Base-by-base conservation (phyloP, 345 rosid species). In the Linum lewisii region DNA sequence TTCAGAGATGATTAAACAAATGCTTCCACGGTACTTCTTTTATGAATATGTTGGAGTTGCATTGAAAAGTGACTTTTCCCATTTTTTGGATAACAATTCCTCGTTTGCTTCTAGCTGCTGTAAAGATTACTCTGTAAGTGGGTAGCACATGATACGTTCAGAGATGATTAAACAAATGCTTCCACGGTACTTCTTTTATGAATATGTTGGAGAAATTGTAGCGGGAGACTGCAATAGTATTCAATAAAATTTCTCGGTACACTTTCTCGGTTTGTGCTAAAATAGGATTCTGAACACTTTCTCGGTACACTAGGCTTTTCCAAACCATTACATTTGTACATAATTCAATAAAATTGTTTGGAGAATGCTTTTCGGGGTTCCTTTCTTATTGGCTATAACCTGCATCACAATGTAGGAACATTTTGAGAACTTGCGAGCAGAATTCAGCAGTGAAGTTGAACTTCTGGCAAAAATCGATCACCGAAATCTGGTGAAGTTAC, bases 391-490 rank as follows among this genome's bases (percentile, higher is more conserved):
- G 18, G 56, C 8, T 18, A 8, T 10, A 11, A n/a, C 14, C 24
- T 21, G 7, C 24, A 2, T 20, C 21, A 23, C 69, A 54, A 38
- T 58, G 60, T 70, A 93, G 99, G 95, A 89, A 75, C 75, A 71
- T 62, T 85, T 83, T 64, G 91, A 78, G 59, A 78, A 66, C 63
- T 75, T 87, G 66, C 78, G 57, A 70, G 77, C 80, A 52, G 97
- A 89, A 77, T 93, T 93, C 74, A 85, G 88, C 75, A 89, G 88
- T 75, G 97, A 93, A 81, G 84, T 87, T 75, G 94, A 87, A 63
- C 95, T 93, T 67, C 80, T 89, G 55, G 73, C 95, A 64, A 93
- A 93, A 79, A 89, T 93, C 6, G 99, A 88, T 25, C 99, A 93
- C 63, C 78, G 90, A 36, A 85, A 71, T 80, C 75, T 93, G 72